Conservation (phyloP, 331 rosid genomes). For the Acacia concinna region DNA sequence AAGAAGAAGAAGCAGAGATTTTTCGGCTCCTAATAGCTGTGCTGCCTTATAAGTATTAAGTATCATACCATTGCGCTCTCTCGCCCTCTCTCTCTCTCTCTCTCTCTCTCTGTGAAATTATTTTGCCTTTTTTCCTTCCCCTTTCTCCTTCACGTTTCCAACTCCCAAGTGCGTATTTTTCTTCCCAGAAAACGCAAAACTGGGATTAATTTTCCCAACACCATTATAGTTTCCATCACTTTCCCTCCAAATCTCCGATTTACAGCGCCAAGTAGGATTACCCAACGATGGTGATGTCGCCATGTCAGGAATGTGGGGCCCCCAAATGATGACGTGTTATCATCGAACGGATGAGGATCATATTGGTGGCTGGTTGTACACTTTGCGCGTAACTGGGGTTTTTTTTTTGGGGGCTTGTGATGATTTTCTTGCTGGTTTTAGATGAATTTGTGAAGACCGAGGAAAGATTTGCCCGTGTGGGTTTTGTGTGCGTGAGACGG, state of each 20-base stretch:
- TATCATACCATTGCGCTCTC: constrained; percentile 30
- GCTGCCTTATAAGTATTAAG: constrained; percentile 40
- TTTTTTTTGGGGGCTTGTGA: neutral
- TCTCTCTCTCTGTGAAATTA: neutral
- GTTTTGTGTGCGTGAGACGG: neutral
- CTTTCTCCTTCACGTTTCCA: neutral
- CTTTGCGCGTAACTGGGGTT: constrained; percentile 30
- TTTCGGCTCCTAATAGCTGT: constrained; percentile 21
- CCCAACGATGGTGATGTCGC: neutral
- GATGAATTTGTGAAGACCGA: constrained; percentile 14
- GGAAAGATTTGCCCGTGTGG: constrained; percentile 22
- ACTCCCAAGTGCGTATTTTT: neutral
- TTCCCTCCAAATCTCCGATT: constrained; percentile 56
- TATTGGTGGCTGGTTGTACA: neutral
- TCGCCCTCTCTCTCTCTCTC: neutral
- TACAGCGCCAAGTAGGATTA: neutral
- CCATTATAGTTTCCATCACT: neutral
- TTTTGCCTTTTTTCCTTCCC: neutral
- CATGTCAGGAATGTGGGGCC: constrained; percentile 26
- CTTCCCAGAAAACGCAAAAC: neutral
- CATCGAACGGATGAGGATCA: constrained; percentile 13
- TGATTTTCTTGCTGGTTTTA: neutral
- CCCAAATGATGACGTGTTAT: constrained; percentile 40
- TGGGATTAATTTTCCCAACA: neutral
- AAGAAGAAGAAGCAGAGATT: neutral